Evolutionary conservation across 768 basidiomycete genomes (phyloP), one percentile per base, ranked within the genome.

Genomic region (Pisolithus tinctorius): DNA sequence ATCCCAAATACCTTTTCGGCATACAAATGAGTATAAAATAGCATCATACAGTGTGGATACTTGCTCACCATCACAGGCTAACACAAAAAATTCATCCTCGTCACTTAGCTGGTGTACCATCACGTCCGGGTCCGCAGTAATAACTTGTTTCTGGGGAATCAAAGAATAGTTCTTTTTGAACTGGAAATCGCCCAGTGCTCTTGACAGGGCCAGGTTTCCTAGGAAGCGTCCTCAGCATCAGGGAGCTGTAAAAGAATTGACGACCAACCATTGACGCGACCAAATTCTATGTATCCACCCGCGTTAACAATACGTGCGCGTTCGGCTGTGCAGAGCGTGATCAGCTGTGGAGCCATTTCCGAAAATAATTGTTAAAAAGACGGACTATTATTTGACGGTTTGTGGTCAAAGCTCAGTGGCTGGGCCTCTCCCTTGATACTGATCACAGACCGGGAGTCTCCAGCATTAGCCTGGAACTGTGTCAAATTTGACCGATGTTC

Each of bases 121-220:
- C 57, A 99, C 74, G 52, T 99, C 96, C 20, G 96, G 96, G 66
- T 99, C 82, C 37, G 91, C 81, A 1, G 96, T 98, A 59, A 99
- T 96, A 52, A 94, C 84, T 69, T 99, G 96, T 46, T 82, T 80
- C 70, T 98, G 95, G 16, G 94, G 84, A 39, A 79, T 68, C 9
- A 97, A 69, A 16, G 78, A 69, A 45, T 81, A 80, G 64, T 94
- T 95, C 72, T 95, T 93, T 77, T 99, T 99, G 79, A 96, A 99
- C 57, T 96, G 93, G 66, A 99, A 98, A 67, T 99, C 96, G 50
- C 96, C 96, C 26, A 99, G 72, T 4, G 96, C 96, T 60, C 96
- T 80, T 14, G 94, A 94, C 37, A 98, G 72, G 0, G 96, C 95
- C 51, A 99, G 83, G 65, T 98, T 98, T 56, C 95, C 94, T 96